phyloP scores from a whole-genome alignment of 176 grass and related monocot species.

The Aegilops sharonensis region DNA sequence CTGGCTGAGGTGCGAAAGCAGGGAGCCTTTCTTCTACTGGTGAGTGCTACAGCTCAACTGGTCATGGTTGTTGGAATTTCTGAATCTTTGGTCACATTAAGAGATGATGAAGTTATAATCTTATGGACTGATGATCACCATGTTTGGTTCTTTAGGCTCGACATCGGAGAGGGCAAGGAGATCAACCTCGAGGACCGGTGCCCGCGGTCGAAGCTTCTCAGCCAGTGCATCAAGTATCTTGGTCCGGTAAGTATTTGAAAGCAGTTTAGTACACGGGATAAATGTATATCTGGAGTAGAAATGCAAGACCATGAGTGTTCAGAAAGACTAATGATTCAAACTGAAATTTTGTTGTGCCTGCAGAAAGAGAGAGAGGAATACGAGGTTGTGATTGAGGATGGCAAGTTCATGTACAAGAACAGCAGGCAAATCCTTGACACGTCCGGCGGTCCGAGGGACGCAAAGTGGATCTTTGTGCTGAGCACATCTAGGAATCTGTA shows the following conservation, averaged over 20 bases:
- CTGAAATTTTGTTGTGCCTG: conserved; percentile 25
- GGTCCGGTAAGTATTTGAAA: conserved; percentile 55
- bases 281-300: background rate
- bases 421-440: conserved; percentile 63
- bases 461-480: conserved; percentile 96
- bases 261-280: background rate
- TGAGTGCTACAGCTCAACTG: conserved; percentile 16
- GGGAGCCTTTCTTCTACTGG: conserved; percentile 98
- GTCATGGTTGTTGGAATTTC: background rate
- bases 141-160: conserved; percentile 51
- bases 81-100: background rate
- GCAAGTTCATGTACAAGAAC: conserved; percentile 77
- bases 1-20: conserved; percentile 86
- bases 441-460: conserved; percentile 34
- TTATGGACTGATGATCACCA: background rate
- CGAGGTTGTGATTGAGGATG: conserved; percentile 74
- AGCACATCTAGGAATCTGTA: conserved; percentile 84
- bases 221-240: conserved; percentile 97
- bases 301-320: background rate
- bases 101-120: background rate
- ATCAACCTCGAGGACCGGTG: conserved; percentile 73
- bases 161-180: conserved; percentile 90
- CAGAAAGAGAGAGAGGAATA: conserved; percentile 97
- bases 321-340: background rate
- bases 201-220: conserved; percentile 65